A percentile compares a stretch with the other conserved stretches of the same genome.
phyloP scores from a whole-genome alignment of 192 early-diverging fungal genomes.

The Entomortierella chlamydospora region DNA sequence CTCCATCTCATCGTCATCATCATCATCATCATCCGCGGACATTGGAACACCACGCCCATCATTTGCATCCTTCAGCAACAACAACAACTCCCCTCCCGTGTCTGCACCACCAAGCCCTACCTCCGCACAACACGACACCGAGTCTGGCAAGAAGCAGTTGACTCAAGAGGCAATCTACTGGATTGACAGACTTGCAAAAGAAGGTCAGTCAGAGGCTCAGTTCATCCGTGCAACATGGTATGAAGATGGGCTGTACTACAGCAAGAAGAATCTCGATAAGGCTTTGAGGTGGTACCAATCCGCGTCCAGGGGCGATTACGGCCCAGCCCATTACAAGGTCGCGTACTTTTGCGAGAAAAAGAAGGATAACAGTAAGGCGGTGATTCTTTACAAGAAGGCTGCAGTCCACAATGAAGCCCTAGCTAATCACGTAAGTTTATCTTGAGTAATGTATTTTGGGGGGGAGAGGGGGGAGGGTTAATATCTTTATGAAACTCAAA shows the following conservation, averaged over 20 bases:
- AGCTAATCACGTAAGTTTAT: conserved; percentile 69
- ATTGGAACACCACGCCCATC: conserved; percentile 5
- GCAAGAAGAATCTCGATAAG: conserved; percentile 70
- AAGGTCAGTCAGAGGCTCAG: conserved; percentile 77
- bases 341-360: conserved; percentile 72
- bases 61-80: not conserved
- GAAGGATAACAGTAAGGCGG: conserved; percentile 69
- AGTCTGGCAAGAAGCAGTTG: conserved; percentile 46
- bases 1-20: not conserved
- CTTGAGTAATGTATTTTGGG: too few species aligned
- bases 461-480: too few species aligned
- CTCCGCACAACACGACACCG: conserved; percentile 12
- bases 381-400: conserved; percentile 77
- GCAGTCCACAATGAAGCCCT: conserved; percentile 72
- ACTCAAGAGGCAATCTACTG: conserved; percentile 77
- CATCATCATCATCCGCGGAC: not conserved
- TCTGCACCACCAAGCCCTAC: conserved; percentile 12
- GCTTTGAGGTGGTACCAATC: conserved; percentile 72
- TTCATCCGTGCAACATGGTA: conserved; percentile 83
- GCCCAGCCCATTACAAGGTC: conserved; percentile 75
- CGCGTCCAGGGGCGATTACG: conserved; percentile 72
- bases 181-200: conserved; percentile 77
- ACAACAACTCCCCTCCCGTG: conserved; percentile 1
- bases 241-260: conserved; percentile 69
- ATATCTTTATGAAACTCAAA: too few species aligned